phyloP scores from a whole-genome alignment of 2,329 filamentous ascomycete species.

The Dactylellina cionopaga region DNA sequence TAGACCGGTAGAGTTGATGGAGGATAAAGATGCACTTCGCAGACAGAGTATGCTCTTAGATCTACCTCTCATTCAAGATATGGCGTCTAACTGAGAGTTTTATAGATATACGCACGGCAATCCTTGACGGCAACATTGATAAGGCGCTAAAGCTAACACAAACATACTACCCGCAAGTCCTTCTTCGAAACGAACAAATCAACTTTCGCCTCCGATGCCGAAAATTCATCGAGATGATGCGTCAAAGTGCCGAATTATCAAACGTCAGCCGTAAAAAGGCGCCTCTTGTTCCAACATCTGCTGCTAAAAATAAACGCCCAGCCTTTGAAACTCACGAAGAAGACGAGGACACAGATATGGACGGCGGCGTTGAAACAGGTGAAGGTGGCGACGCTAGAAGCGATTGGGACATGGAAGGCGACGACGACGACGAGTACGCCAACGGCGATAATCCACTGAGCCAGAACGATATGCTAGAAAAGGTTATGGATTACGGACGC shows the following conservation, averaged over 20 bases:
- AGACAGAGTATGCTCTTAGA: conserved; percentile 77
- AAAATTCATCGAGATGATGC: conserved; percentile 95
- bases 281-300: conserved; percentile 60
- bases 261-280: conserved; percentile 53
- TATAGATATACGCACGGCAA: conserved; percentile 82
- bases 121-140: conserved; percentile 92
- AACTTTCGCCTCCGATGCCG: conserved; percentile 88
- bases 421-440: conserved; percentile 52
- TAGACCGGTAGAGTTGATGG: conserved; percentile 70
- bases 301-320: conserved; percentile 56
- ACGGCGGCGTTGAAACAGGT: conserved; percentile 59
- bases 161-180: conserved; percentile 79
- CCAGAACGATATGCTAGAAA: conserved; percentile 68
- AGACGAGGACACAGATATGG: conserved; percentile 68
- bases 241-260: conserved; percentile 64
- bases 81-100: conserved; percentile 21
- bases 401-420: conserved; percentile 52
- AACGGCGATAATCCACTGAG: neutral
- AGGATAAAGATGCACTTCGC: conserved; percentile 86
- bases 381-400: conserved; percentile 55
- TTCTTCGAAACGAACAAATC: conserved; percentile 82
- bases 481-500: conserved; percentile 82
- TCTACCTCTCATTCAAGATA: conserved; percentile 10
- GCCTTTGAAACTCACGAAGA: conserved; percentile 31
- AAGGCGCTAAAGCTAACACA: conserved; percentile 83